Evolutionary conservation across 371 early-diverging fungal genomes (phyloP).

Genomic region (Smittium culicis): DNA sequence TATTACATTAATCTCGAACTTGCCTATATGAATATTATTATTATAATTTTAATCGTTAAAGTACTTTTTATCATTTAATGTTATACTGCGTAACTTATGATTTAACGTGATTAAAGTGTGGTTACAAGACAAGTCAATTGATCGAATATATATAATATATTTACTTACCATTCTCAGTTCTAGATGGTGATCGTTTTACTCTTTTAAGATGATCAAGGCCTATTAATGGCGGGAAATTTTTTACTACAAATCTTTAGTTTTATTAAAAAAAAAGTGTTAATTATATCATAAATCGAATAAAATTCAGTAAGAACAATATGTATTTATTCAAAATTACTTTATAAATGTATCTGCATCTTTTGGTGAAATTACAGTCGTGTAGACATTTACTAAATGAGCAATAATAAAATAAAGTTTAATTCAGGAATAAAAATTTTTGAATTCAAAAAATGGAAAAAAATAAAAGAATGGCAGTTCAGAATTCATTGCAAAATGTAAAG

Average conservation of each 20-base stretch:
- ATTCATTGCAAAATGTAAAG: not conserved
- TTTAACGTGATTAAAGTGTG: not conserved
- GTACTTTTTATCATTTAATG: not conserved
- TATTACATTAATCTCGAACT: slow-evolving; percentile 13
- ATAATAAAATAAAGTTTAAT: not conserved
- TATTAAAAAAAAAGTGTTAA: not conserved
- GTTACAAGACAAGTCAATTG: no score
- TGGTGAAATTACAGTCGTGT: not conserved
- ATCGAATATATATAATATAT: no score
- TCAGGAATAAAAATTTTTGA: not conserved
- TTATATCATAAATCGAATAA: not conserved
- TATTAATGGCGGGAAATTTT: slow-evolving; percentile 17
- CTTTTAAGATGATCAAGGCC: slow-evolving; percentile 28
- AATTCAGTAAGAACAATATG: not conserved
- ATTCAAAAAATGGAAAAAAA: no score
- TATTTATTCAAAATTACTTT: not conserved
- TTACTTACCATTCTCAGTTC: not conserved
- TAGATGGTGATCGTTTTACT: slow-evolving; percentile 12
- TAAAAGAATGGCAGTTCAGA: not conserved
- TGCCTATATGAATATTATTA: not conserved
- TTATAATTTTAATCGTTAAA: not conserved
- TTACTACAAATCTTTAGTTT: slow-evolving; percentile 12
- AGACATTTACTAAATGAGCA: not conserved
- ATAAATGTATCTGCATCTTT: not conserved
- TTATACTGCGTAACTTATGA: not conserved